Evolutionary conservation across 768 basidiomycete genomes (phyloP).

Genomic region (Kwoniella mangroviensis): DNA sequence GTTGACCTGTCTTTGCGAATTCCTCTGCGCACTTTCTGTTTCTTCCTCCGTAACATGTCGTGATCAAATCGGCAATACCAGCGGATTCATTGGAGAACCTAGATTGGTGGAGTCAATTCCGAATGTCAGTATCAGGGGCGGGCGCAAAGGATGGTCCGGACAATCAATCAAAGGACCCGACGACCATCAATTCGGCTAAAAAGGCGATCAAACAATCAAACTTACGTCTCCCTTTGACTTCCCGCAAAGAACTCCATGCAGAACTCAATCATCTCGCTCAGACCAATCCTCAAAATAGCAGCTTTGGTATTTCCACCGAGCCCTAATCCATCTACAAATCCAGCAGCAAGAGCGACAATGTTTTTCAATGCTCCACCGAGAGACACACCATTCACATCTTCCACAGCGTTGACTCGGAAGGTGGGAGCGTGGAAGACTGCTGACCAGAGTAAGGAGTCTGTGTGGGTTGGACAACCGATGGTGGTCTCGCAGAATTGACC

Average conservation of each 20-base stretch:
- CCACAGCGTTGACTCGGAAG: constrained; percentile 59
- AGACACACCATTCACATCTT: constrained; percentile 61
- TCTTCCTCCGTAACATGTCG: constrained; percentile 56
- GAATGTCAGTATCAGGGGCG: constrained; percentile 9
- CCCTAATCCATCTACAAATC: constrained; percentile 60
- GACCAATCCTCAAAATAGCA: constrained; percentile 62
- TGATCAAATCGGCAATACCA: constrained; percentile 62
- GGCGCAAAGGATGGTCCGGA: neutral
- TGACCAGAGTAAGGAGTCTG: constrained; percentile 59
- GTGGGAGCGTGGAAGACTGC: constrained; percentile 59
- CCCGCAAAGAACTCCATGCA: constrained; percentile 60
- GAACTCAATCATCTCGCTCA: constrained; percentile 62
- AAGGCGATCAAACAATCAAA: constrained; percentile 47
- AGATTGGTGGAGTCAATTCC: neutral
- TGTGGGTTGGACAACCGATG: constrained; percentile 58
- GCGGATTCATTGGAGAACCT: constrained; percentile 55
- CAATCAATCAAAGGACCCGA: neutral
- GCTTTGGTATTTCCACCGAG: constrained; percentile 61
- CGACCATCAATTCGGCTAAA: neutral
- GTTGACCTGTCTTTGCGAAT: constrained; percentile 59
- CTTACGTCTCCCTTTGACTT: constrained; percentile 54
- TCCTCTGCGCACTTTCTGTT: constrained; percentile 60
- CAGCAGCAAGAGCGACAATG: constrained; percentile 62
- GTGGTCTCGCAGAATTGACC: constrained; percentile 62
- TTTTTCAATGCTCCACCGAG: constrained; percentile 62